Conservation (phyloP, 2,329 filamentous ascomycete species). For the Cyclaneusma minus region DNA sequence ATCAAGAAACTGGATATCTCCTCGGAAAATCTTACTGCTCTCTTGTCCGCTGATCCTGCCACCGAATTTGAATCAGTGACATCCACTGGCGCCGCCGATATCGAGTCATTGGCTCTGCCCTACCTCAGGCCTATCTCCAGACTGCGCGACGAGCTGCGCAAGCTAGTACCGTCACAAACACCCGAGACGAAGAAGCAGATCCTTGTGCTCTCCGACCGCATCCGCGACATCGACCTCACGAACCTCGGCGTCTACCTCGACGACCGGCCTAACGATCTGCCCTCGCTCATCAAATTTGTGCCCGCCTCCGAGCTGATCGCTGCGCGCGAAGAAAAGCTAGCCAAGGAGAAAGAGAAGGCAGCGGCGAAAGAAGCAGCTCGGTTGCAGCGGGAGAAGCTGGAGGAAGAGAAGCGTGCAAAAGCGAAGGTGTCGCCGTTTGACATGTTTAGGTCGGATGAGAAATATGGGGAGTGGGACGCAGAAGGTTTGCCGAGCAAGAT, state of each 20-base stretch:
- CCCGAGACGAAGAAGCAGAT: constrained; percentile 51
- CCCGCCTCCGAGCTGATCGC: constrained; percentile 40
- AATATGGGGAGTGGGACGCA: constrained; percentile 65
- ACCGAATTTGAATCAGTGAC: constrained; percentile 30
- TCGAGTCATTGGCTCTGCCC: constrained; percentile 36
- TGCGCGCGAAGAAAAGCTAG: constrained; percentile 41
- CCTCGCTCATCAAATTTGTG: constrained; percentile 57
- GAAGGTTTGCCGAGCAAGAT: constrained; percentile 69
- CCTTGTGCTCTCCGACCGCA: constrained; percentile 59
- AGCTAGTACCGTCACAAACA: constrained; percentile 29
- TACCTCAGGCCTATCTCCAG: constrained; percentile 38
- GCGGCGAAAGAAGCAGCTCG: constrained; percentile 39
- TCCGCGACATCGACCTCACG: constrained; percentile 70
- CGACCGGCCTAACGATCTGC: constrained; percentile 51
- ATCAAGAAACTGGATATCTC: constrained; percentile 31
- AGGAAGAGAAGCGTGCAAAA: constrained; percentile 39
- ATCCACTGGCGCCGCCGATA: constrained; percentile 30
- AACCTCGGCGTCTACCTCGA: constrained; percentile 79
- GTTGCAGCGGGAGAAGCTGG: constrained; percentile 29
- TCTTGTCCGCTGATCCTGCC: constrained; percentile 28
- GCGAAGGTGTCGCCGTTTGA: constrained; percentile 37
- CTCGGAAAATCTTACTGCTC: constrained; percentile 25
- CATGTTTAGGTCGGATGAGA: constrained; percentile 39
- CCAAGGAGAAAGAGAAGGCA: constrained; percentile 44
- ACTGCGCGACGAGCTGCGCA: constrained; percentile 46